These are phyloP conservation scores for Berkeleyomyces rouxiae DNA, from an alignment of 2,329 filamentous ascomycete species.

Conservation along the genomic window DNA sequence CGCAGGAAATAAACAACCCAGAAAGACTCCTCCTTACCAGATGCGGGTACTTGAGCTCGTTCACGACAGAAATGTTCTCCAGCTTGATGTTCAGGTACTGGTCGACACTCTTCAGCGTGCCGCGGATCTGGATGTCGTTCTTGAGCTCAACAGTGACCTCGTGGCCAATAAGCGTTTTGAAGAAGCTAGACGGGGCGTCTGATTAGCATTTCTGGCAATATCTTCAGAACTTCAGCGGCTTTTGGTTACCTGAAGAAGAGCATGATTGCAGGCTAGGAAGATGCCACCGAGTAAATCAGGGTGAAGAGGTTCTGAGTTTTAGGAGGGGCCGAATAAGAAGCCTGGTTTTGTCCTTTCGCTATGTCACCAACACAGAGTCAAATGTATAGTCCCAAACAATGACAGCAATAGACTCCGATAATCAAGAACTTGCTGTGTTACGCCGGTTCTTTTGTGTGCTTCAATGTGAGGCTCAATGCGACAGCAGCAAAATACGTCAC, in stretches of 20 bases:
- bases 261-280: conserved; percentile 20
- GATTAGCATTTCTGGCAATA: background rate
- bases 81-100: conserved; percentile 99
- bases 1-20: background rate
- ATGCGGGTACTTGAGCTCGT: conserved; percentile 90
- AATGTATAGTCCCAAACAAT: background rate
- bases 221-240: background rate
- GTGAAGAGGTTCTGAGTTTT: background rate
- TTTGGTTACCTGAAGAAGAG: conserved; percentile 29
- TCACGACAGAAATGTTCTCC: conserved; percentile 82
- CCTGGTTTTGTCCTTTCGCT: no score
- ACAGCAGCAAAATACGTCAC: background rate
- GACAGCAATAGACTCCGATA: background rate
- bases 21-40: conserved; percentile 39
- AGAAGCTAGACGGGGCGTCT: conserved; percentile 47
- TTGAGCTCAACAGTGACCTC: conserved; percentile 98
- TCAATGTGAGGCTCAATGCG: background rate
- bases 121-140: conserved; percentile 95
- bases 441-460: background rate
- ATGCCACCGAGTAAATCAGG: background rate
- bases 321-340: background rate
- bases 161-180: conserved; percentile 96
- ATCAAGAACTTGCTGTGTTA: background rate
- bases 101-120: conserved; percentile 90
- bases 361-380: no score